phyloP scores from a whole-genome alignment of 2,329 filamentous ascomycete genomes.

The Colletotrichum karsti region DNA sequence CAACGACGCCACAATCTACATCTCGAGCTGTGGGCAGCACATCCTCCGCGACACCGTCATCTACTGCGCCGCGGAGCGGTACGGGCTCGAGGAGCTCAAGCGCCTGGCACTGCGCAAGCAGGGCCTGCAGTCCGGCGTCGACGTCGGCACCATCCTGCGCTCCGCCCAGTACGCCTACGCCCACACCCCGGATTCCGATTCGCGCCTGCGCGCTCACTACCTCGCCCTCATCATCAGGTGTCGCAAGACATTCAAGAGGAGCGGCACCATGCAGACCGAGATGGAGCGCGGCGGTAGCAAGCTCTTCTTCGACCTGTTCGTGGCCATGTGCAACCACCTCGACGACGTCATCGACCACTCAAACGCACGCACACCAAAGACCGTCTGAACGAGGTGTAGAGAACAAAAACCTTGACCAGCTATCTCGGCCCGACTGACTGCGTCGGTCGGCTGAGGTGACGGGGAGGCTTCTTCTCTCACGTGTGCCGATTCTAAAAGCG shows the following conservation, averaged over 20 bases:
- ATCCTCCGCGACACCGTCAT: conserved; percentile 92
- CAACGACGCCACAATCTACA: conserved; percentile 80
- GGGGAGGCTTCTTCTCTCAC: conserved; percentile 3
- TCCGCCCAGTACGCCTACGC: conserved; percentile 95
- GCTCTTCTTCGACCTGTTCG: conserved; percentile 98
- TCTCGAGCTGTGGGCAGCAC: conserved; percentile 76
- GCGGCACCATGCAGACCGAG: conserved; percentile 98
- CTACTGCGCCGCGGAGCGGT: conserved; percentile 92
- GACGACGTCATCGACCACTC: conserved; percentile 92
- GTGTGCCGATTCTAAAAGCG: conserved; percentile 23
- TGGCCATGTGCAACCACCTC: conserved; percentile 97
- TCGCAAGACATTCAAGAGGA: conserved; percentile 97
- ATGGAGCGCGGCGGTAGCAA: conserved; percentile 92
- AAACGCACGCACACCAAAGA: conserved; percentile 69
- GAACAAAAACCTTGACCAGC: background rate
- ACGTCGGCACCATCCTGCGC: conserved; percentile 89
- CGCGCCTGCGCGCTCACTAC: conserved; percentile 93
- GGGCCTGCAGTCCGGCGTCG: conserved; percentile 90
- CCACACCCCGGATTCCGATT: conserved; percentile 93
- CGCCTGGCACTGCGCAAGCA: conserved; percentile 92
- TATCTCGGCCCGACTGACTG: conserved; percentile 1
- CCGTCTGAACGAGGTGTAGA: conserved; percentile 52
- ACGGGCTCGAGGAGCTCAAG: conserved; percentile 93
- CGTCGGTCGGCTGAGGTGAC: background rate
- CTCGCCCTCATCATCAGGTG: conserved; percentile 96